Conservation (phyloP, 2,329 filamentous ascomycete species). For the Rutstroemia sp. region DNA sequence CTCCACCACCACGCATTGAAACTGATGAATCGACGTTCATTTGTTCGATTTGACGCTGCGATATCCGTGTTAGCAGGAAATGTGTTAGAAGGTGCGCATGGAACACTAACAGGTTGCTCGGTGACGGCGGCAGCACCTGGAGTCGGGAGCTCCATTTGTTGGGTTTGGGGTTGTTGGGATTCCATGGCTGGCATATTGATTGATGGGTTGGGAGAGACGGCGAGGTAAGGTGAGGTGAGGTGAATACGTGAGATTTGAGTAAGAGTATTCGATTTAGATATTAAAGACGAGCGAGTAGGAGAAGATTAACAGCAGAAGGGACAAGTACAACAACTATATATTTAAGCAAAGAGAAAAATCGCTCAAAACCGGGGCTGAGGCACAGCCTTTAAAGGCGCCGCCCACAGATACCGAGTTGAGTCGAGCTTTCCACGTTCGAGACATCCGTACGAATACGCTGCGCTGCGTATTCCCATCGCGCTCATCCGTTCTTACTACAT, state of each 20-base stretch:
- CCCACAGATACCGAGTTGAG: no score
- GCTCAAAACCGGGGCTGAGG: no score
- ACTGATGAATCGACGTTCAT: slow-evolving; percentile 3
- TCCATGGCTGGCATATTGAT: slow-evolving; percentile 7
- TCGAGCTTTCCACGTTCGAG: no score
- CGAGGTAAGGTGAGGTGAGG: not conserved
- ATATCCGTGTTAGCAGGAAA: not conserved
- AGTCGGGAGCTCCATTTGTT: slow-evolving; percentile 8
- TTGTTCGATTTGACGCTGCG: slow-evolving; percentile 6
- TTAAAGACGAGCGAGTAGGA: no score
- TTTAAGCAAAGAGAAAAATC: no score
- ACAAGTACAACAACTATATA: no score
- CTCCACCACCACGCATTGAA: slow-evolving; percentile 4
- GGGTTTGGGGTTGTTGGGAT: slow-evolving; percentile 9
- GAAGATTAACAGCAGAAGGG: no score
- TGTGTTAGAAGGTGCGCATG: not conserved
- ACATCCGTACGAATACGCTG: no score
- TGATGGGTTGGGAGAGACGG: not conserved
- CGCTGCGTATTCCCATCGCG: no score
- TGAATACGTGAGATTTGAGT: no score
- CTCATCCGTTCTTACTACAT: no score
- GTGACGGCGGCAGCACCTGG: slow-evolving; percentile 1
- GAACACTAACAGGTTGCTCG: slow-evolving; percentile 7
- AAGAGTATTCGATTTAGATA: not conserved
- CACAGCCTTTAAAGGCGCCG: no score